Evolutionary conservation across 2,329 filamentous ascomycete species (phyloP).

Genomic region (Cytospora piceae): DNA sequence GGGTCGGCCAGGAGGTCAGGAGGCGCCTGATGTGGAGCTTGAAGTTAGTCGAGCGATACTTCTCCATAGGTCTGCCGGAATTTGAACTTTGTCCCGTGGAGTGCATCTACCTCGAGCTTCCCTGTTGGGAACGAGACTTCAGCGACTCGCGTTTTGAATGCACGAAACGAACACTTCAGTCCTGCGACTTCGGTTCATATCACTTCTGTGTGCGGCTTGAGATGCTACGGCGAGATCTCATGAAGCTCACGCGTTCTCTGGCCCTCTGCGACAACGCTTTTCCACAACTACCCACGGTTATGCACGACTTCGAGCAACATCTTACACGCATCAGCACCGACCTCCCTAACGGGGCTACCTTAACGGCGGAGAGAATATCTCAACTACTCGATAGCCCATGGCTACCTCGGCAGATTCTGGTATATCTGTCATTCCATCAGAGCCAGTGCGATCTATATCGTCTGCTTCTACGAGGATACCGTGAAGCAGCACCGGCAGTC

Average conservation of each 20-base stretch:
- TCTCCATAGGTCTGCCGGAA: conserved; percentile 49
- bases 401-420: conserved; percentile 36
- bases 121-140: conserved; percentile 50
- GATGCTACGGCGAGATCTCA: conserved; percentile 32
- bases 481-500: conserved; percentile 43
- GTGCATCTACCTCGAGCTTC: conserved; percentile 46
- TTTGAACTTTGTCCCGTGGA: conserved; percentile 50
- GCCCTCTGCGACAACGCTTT: conserved; percentile 23
- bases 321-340: conserved; percentile 22
- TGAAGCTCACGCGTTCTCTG: conserved; percentile 31
- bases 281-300: conserved; percentile 22
- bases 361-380: conserved; percentile 20
- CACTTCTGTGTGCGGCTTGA: conserved; percentile 33
- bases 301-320: conserved; percentile 27
- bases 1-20: conserved; percentile 48
- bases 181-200: conserved; percentile 28
- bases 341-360: conserved; percentile 14
- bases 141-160: conserved; percentile 3
- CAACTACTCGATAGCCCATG: conserved; percentile 29
- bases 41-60: conserved; percentile 48
- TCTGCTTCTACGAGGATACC: conserved; percentile 46
- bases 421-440: conserved; percentile 46
- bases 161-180: conserved; percentile 12
- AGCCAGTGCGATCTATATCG: conserved; percentile 50
- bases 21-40: conserved; percentile 50